phyloP scores from a whole-genome alignment of 129 eudicot species.

The Sambucus nigra region DNA sequence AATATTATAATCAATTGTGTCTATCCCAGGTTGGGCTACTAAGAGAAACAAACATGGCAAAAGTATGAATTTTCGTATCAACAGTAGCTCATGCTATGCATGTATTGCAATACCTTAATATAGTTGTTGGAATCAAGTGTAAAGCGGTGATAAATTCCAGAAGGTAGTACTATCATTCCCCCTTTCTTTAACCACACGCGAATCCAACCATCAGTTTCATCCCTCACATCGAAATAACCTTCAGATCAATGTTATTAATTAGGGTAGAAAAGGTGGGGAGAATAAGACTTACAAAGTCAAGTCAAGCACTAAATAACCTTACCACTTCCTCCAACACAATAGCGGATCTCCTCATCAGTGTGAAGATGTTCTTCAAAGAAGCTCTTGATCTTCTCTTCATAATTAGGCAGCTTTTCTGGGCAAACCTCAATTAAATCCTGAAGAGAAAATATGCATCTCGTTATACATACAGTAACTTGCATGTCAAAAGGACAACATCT shows the following conservation, averaged over 20 bases:
- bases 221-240: conserved; percentile 99
- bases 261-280: not conserved
- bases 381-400: conserved; percentile 76
- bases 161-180: conserved; percentile 93
- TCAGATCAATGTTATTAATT: conserved; percentile 10
- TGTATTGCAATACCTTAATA: conserved; percentile 52
- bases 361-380: conserved; percentile 93
- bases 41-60: not conserved
- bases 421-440: conserved; percentile 94
- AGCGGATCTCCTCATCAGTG: conserved; percentile 97
- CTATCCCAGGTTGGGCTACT: no score
- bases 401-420: conserved; percentile 90
- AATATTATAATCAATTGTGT: no score
- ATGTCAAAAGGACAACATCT: not conserved
- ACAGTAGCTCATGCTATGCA: not conserved
- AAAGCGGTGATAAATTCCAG: conserved; percentile 96
- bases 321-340: conserved; percentile 95
- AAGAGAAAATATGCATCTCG: not conserved
- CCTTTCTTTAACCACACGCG: conserved; percentile 96
- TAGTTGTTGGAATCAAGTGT: conserved; percentile 88
- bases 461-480: not conserved
- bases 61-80: not conserved
- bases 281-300: not conserved
- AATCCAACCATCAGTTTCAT: conserved; percentile 74
- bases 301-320: conserved; percentile 7